A percentile compares a stretch with the other conserved stretches of the same genome.
Evolutionary conservation across 2,329 filamentous ascomycete species (phyloP).

Genomic region (Capronia americana): DNA sequence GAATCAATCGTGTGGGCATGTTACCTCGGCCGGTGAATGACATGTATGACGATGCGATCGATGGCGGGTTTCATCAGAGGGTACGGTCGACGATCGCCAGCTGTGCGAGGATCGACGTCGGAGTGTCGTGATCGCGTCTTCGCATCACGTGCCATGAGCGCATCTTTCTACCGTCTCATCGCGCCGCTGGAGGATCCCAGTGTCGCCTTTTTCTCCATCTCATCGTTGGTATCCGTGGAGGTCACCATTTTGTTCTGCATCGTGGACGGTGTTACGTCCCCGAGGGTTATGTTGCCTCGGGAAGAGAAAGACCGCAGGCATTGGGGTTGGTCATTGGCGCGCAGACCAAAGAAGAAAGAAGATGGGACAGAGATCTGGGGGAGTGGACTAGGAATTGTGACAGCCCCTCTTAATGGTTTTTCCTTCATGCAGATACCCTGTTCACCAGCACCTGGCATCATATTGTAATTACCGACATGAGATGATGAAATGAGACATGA

Average conservation of each 20-base stretch:
- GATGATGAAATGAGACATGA: conserved; percentile 34
- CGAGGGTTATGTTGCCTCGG: background rate
- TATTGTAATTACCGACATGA: conserved; percentile 15
- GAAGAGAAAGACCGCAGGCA: background rate
- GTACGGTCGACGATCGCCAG: conserved; percentile 33
- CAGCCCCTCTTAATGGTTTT: conserved; percentile 7
- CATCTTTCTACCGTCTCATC: background rate
- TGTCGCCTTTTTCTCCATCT: background rate
- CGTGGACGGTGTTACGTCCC: background rate
- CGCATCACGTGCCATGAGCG: background rate
- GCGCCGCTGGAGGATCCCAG: background rate
- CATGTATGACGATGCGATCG: conserved; percentile 32
- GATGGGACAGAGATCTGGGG: conserved; percentile 2
- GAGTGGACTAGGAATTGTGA: background rate
- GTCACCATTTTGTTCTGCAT: background rate
- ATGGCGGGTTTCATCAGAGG: conserved; percentile 33
- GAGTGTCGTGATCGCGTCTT: conserved; percentile 27
- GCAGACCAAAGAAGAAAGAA: background rate
- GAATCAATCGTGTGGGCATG: conserved; percentile 30
- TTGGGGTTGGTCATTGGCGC: background rate
- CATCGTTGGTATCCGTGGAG: background rate
- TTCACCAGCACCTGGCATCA: conserved; percentile 5
- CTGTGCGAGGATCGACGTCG: conserved; percentile 35
- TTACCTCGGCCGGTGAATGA: conserved; percentile 30
- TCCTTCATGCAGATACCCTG: conserved; percentile 24